Conservation (phyloP, 2,329 filamentous ascomycete species). For the Epicoccum sorghinum region DNA sequence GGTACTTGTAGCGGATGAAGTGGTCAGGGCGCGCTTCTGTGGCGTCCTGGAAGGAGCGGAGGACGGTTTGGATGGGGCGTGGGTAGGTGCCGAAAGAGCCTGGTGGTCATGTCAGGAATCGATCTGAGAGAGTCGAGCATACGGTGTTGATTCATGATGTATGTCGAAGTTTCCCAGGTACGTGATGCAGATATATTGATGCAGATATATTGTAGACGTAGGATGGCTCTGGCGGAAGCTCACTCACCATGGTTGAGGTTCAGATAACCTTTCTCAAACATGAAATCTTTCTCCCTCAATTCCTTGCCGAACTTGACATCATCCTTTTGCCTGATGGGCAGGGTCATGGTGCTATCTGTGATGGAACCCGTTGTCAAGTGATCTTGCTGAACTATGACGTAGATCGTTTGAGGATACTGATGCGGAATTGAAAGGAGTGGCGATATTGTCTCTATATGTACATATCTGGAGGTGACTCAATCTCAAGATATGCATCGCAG, state of each 20-base stretch:
- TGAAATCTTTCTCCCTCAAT: conserved; percentile 67
- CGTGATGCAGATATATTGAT: no score
- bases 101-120: conserved; percentile 12
- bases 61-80: conserved; percentile 61
- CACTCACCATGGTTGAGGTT: conserved; percentile 79
- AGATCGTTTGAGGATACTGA: no score
- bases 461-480: neutral
- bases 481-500: neutral
- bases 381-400: neutral
- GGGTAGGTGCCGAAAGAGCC: conserved; percentile 85
- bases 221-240: neutral
- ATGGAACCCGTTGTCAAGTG: neutral
- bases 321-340: conserved; percentile 26
- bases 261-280: conserved; percentile 69
- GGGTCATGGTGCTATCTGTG: neutral
- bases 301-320: conserved; percentile 56
- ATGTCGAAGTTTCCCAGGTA: no score
- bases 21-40: conserved; percentile 73
- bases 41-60: conserved; percentile 69
- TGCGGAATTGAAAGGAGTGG: neutral
- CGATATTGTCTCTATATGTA: conserved; percentile 1
- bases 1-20: conserved; percentile 75
- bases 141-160: no score
- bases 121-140: neutral
- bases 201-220: no score